Conservation (phyloP, 163 green algal species). For the Scenedesmus sp. region DNA sequence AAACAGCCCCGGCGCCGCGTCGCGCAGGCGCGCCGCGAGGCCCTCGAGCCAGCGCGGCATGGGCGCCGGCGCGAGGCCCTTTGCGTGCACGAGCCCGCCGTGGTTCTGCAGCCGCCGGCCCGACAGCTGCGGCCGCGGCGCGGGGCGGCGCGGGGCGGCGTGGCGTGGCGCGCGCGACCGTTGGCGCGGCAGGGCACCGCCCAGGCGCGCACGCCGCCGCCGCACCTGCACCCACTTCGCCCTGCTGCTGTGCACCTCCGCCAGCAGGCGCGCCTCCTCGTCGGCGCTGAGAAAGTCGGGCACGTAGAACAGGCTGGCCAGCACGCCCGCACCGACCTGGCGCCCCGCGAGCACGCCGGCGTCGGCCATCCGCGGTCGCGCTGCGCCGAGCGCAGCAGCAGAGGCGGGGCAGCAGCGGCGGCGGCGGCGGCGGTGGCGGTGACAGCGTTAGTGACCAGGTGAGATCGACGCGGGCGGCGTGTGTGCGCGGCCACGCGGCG, state of each 20-base stretch:
- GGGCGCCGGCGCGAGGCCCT: conserved; percentile 68
- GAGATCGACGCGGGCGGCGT: too few species aligned
- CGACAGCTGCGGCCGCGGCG: conserved; percentile 58
- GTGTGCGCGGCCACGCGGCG: too few species aligned
- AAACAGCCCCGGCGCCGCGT: conserved; percentile 40
- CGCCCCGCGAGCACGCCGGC: too few species aligned
- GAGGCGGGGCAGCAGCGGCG: too few species aligned
- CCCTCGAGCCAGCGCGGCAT: conserved; percentile 66
- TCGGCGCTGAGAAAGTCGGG: conserved; percentile 52
- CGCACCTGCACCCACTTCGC: conserved; percentile 61
- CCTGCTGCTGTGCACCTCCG: conserved; percentile 39
- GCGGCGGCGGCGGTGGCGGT: too few species aligned
- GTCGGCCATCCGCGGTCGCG: too few species aligned
- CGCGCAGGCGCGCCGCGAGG: conserved; percentile 11
- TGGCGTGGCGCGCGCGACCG: background rate
- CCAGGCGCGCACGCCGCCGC: background rate
- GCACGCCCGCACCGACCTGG: background rate
- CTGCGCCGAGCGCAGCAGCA: too few species aligned
- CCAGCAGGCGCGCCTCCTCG: conserved; percentile 56
- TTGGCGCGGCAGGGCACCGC: background rate
- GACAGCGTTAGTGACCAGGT: too few species aligned
- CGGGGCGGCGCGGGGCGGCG: background rate
- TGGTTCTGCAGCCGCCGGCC: conserved; percentile 72
- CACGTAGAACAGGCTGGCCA: conserved; percentile 39
- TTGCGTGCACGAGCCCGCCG: conserved; percentile 71